A percentile compares a stretch with the other conserved stretches of the same genome.
Evolutionary conservation across 129 eudicot species (phyloP).

Genomic region (Ambrosia artemisiifolia): DNA sequence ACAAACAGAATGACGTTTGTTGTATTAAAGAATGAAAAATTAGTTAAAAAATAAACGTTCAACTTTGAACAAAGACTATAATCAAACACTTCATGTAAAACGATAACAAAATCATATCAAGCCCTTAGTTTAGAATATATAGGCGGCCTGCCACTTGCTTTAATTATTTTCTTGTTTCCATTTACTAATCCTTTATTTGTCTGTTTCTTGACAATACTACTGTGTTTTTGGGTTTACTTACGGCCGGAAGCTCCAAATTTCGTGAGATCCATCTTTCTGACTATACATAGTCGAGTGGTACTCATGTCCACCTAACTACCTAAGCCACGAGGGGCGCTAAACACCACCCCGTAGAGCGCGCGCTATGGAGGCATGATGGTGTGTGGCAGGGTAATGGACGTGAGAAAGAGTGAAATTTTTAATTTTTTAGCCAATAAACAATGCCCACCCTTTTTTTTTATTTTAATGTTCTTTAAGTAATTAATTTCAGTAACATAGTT

Average conservation of each 20-base stretch:
- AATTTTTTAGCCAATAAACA: no score
- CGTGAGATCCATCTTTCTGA: no score
- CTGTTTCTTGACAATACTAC: not conserved
- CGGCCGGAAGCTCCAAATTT: not conserved
- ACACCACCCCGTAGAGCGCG: no score
- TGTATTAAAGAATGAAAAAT: not conserved
- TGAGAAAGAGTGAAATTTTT: no score
- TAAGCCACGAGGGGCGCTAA: no score
- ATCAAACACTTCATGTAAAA: conserved; percentile 6
- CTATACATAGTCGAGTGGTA: no score
- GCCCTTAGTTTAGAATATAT: not conserved
- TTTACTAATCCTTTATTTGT: not conserved
- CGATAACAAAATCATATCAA: not conserved
- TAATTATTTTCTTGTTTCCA: not conserved
- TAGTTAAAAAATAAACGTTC: not conserved
- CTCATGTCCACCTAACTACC: no score
- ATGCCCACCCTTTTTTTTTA: no score
- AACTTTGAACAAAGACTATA: not conserved
- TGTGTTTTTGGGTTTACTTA: not conserved
- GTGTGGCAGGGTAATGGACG: no score
- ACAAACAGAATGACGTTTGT: conserved; percentile 2
- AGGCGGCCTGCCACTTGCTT: not conserved
- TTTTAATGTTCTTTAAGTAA: no score
- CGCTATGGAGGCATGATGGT: no score
- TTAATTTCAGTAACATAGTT: no score